These are phyloP conservation scores for Candida dendrica DNA, from an alignment of 805 yeast genomes.

Conservation along the genomic window DNA sequence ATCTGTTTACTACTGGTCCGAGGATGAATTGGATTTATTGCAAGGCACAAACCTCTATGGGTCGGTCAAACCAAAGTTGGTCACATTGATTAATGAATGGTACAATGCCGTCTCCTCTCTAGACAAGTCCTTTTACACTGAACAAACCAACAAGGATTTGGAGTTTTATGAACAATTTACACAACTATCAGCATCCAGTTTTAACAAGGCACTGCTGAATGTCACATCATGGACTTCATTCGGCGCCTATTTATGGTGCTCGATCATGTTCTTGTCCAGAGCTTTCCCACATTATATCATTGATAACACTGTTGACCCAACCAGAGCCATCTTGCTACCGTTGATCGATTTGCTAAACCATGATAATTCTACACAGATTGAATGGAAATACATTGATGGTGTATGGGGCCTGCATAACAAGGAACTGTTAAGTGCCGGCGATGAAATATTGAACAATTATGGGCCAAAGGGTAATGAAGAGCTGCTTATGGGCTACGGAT, in stretches of 20 bases:
- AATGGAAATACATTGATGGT: slow-evolving; percentile 43
- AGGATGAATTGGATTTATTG: slow-evolving; percentile 43
- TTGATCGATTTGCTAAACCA: slow-evolving; percentile 77
- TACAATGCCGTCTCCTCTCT: slow-evolving; percentile 7
- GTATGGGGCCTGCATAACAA: slow-evolving; percentile 10
- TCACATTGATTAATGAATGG: slow-evolving; percentile 61
- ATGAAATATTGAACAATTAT: slow-evolving; percentile 70
- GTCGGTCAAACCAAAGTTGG: slow-evolving; percentile 41
- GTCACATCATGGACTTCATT: slow-evolving; percentile 52
- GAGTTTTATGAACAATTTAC: slow-evolving; percentile 10
- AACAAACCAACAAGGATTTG: slow-evolving; percentile 10
- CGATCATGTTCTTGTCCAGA: slow-evolving; percentile 64
- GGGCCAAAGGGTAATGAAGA: slow-evolving; percentile 92
- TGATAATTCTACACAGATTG: slow-evolving; percentile 48
- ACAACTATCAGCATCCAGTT: slow-evolving; percentile 6
- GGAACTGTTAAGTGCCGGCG: slow-evolving; percentile 14
- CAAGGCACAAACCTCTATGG: slow-evolving; percentile 60
- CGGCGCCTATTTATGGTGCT: slow-evolving; percentile 69
- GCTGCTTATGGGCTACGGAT: slow-evolving; percentile 74
- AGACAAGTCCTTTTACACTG: slow-evolving; percentile 3
- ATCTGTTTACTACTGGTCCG: slow-evolving; percentile 59
- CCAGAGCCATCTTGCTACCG: slow-evolving; percentile 66
- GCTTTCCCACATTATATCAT: slow-evolving; percentile 62
- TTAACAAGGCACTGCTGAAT: slow-evolving; percentile 16
- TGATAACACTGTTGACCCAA: slow-evolving; percentile 25